Conservation (phyloP, 768 basidiomycete species). For the Mycena leptocephala region DNA sequence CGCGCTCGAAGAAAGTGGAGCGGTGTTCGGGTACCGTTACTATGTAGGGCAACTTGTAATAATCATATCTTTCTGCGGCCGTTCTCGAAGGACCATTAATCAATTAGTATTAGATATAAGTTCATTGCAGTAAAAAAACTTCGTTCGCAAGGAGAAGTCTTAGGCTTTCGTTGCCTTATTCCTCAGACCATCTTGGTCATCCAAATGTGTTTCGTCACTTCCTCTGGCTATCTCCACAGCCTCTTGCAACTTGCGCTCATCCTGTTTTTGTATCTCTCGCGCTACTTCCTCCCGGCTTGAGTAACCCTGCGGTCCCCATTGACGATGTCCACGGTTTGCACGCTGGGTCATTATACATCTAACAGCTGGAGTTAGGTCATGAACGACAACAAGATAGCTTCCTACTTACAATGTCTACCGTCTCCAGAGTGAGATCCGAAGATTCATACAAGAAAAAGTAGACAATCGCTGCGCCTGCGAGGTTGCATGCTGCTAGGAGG, state of each 20-base stretch:
- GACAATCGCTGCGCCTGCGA: conserved; percentile 72
- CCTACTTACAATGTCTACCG: conserved; percentile 66
- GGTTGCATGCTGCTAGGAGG: conserved; percentile 80
- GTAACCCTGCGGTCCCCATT: conserved; percentile 76
- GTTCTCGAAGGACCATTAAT: conserved; percentile 9
- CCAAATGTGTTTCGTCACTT: conserved; percentile 21
- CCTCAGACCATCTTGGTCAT: conserved; percentile 22
- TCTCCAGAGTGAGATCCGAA: conserved; percentile 77
- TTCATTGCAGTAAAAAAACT: conserved; percentile 27
- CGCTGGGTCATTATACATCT: conserved; percentile 77
- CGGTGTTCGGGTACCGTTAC: neutral
- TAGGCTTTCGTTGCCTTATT: conserved; percentile 23
- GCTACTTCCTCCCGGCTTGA: conserved; percentile 28
- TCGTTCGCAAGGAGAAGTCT: conserved; percentile 22
- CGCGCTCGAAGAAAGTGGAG: too few relatives aligned
- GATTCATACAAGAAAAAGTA: conserved; percentile 87
- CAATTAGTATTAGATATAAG: conserved; percentile 17
- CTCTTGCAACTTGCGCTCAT: conserved; percentile 28
- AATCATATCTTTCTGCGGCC: neutral
- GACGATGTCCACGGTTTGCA: conserved; percentile 78
- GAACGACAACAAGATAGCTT: conserved; percentile 19
- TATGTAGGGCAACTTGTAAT: conserved; percentile 6
- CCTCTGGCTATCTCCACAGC: conserved; percentile 18
- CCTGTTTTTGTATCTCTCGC: conserved; percentile 25
- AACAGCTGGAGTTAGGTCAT: neutral